Base-by-base conservation (phyloP, 257 asterid genomes). In the Cordia subcordata region DNA sequence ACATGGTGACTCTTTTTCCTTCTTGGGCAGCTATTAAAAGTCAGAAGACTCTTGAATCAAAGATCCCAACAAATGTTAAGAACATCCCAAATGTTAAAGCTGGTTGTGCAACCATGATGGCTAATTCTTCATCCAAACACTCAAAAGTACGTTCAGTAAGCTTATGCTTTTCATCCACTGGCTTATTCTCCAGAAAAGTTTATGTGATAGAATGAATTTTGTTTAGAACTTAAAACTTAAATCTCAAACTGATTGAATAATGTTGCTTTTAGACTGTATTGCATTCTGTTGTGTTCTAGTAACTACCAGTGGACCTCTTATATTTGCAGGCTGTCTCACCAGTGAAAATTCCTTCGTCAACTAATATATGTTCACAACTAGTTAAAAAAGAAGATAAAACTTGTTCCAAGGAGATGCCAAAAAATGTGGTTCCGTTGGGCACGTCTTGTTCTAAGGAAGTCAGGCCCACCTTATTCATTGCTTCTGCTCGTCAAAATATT, bases 91-190 rank as follows among this genome's bases (percentile, higher is more conserved):
- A 77, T 57, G 66, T 79, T 40, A 78, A 75, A 71, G 58, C 74
- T 75, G 71, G 63, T 71, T 61, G 82, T 59, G 72, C 45, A 52
- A 13, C 65, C 21, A 53, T 67, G 21, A 38, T 59, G 27, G 67
- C 23, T 49, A 72, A 62, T 55, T 44, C 82, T 57, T 63, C 82
- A 22, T 62, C 77, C 27, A 57, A 35, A 56, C 67, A 32, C 68
- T 65, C 75, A 55, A 70, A 79, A 68, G 71, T 67, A 74, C 75
- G 73, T 65, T 60, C 70, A 27, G 96, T 88, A 78, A 79, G 86
- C 72, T 64, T 52, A 39, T 23, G 86, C 70, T 64, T 53, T 53
- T 23, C 63, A 49, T 21, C 52, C 46, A 6, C 49, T 55, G 62
- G 56, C 55, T 76, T 58, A 63, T 53, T 18, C 68, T 35, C 18